Conservation (phyloP, 768 basidiomycete species). For the Podaxis sp. region DNA sequence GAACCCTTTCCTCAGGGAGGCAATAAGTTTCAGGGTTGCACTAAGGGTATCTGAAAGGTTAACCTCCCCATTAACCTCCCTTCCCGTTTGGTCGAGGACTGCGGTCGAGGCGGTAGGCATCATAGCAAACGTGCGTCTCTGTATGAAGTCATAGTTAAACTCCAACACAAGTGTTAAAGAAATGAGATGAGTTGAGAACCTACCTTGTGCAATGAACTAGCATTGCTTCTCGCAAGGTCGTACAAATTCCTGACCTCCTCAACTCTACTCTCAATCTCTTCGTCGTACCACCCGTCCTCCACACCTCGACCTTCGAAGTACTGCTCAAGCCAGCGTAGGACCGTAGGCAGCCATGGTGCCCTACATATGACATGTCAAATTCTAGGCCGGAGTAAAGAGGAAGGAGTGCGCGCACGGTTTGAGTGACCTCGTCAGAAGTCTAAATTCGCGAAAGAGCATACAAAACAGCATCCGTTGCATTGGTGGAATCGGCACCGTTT, state of each 20-base stretch:
- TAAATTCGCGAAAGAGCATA: constrained; percentile 58
- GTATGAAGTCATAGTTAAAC: background rate
- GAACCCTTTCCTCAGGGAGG: constrained; percentile 42
- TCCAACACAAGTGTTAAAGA: background rate
- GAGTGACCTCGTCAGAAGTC: constrained; percentile 57
- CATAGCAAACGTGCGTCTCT: constrained; percentile 16
- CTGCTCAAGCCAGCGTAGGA: constrained; percentile 40
- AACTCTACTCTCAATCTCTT: constrained; percentile 40
- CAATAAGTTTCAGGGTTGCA: constrained; percentile 33
- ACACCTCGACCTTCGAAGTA: constrained; percentile 19
- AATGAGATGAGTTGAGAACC: background rate
- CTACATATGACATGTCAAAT: constrained; percentile 19
- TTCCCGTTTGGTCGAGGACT: constrained; percentile 1
- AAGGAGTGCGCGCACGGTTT: constrained; percentile 44
- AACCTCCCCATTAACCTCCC: constrained; percentile 14
- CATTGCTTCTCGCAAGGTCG: constrained; percentile 41
- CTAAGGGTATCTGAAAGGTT: constrained; percentile 32
- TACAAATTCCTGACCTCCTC: constrained; percentile 47
- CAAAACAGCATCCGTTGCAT: constrained; percentile 59
- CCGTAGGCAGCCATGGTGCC: constrained; percentile 41
- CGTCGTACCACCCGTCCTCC: constrained; percentile 29
- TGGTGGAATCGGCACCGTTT: constrained; percentile 40
- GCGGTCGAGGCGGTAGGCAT: constrained; percentile 13
- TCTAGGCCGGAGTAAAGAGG: background rate
- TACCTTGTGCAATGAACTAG: constrained; percentile 42